Evolutionary conservation across 768 basidiomycete genomes (phyloP).

Genomic region (Russula brevipes): DNA sequence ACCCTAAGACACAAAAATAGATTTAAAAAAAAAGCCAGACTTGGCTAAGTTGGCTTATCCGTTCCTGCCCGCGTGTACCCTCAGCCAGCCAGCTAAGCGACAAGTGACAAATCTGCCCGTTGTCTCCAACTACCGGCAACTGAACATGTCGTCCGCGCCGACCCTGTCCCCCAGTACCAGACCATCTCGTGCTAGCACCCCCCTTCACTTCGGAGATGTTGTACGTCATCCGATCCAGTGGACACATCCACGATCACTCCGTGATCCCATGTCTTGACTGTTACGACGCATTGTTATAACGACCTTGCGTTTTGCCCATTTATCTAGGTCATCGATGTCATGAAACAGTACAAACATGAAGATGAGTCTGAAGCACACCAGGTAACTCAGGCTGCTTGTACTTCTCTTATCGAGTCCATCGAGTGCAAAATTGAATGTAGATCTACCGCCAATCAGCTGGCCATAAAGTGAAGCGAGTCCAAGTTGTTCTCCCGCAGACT

Average conservation of each 20-base stretch:
- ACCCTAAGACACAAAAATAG: no score
- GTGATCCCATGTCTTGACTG: conserved; percentile 20
- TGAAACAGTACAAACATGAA: conserved; percentile 67
- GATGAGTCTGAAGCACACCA: conserved; percentile 86
- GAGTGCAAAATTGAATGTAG: conserved; percentile 35
- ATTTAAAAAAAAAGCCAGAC: no score
- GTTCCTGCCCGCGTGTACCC: no score
- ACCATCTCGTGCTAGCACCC: conserved; percentile 26
- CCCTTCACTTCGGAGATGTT: conserved; percentile 38
- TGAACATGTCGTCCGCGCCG: conserved; percentile 25
- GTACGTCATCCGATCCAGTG: conserved; percentile 31
- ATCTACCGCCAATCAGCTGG: conserved; percentile 72
- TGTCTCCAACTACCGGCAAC: no score
- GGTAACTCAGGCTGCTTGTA: conserved; percentile 35
- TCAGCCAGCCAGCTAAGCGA: no score
- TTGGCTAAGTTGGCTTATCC: no score
- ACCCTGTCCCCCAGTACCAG: conserved; percentile 10
- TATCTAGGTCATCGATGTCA: conserved; percentile 62
- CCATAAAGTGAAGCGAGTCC: conserved; percentile 50
- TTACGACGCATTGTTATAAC: conserved; percentile 32
- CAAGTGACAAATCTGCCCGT: no score
- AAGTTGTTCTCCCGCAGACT: conserved; percentile 52
- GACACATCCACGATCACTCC: conserved; percentile 12
- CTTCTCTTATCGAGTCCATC: not conserved
- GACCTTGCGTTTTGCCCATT: conserved; percentile 24